These are phyloP conservation scores for Suillus spraguei DNA, from an alignment of 768 basidiomycete species.

Conservation along the genomic window DNA sequence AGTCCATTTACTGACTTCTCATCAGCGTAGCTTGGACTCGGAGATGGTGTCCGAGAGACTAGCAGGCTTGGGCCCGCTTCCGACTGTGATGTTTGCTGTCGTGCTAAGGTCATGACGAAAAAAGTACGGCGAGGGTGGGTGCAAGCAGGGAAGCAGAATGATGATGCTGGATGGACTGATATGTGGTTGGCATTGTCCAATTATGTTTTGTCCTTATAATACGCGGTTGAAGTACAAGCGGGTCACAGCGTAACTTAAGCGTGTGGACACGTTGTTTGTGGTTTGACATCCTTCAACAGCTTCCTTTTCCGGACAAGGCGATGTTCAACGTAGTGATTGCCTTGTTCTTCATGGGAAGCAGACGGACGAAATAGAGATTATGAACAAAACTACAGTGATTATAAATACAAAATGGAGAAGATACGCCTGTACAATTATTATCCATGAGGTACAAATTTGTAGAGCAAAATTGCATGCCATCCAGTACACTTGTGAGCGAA, in stretches of 20 bases:
- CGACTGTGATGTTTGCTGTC: not conserved
- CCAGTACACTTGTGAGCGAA: not conserved
- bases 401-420: conserved; percentile 20
- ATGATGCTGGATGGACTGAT: not conserved
- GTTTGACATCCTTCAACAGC: conserved; percentile 31
- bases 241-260: not conserved
- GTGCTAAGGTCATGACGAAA: conserved; percentile 4
- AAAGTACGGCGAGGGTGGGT: not conserved
- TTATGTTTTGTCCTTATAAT: conserved; percentile 13
- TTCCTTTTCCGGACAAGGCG: conserved; percentile 38
- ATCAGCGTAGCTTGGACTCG: not conserved
- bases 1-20: conserved; percentile 10
- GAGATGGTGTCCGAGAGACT: conserved; percentile 5
- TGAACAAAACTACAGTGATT: conserved; percentile 13
- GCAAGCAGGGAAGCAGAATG: not conserved
- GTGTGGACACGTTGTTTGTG: conserved; percentile 8
- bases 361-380: not conserved
- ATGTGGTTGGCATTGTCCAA: conserved; percentile 6
- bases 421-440: conserved; percentile 7
- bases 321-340: conserved; percentile 22
- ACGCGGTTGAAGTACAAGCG: conserved; percentile 9
- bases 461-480: conserved; percentile 16
- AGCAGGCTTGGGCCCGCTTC: not conserved
- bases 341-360: conserved; percentile 20
- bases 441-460: conserved; percentile 11